phyloP scores from a whole-genome alignment of 176 grass and related monocot genomes.

The Ensete glaucum region DNA sequence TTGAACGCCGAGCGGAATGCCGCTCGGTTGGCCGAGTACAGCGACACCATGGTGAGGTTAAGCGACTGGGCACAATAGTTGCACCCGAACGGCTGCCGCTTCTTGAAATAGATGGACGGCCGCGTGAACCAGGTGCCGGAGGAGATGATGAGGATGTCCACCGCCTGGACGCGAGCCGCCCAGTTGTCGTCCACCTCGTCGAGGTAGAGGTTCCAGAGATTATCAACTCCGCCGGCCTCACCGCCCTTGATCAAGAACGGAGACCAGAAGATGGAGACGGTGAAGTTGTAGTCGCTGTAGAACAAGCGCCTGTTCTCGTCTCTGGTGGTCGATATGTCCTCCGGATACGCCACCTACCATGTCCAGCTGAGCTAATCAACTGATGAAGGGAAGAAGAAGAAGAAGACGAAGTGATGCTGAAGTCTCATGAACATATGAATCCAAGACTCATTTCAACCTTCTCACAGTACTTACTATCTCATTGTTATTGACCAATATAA shows the following conservation, averaged over 20 bases:
- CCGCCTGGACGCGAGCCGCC: slow-evolving; percentile 21
- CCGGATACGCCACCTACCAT: slow-evolving; percentile 5
- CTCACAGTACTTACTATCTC: no score
- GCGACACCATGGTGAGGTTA: slow-evolving; percentile 18
- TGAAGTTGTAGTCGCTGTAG: slow-evolving; percentile 44
- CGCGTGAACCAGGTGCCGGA: slow-evolving; percentile 55
- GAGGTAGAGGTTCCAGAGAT: slow-evolving; percentile 37
- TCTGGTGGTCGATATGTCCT: slow-evolving; percentile 26
- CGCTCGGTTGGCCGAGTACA: slow-evolving; percentile 21
- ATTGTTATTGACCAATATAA: no score
- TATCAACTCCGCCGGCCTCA: slow-evolving; percentile 3
- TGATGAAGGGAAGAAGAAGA: not conserved
- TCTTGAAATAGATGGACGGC: slow-evolving; percentile 33
- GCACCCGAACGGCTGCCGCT: slow-evolving; percentile 19
- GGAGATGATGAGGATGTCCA: slow-evolving; percentile 32
- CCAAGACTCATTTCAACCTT: no score
- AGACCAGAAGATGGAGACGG: slow-evolving; percentile 47
- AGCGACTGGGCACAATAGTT: slow-evolving; percentile 22
- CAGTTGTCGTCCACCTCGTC: slow-evolving; percentile 48
- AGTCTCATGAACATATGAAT: not conserved
- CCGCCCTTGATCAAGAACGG: slow-evolving; percentile 41
- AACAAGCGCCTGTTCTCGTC: slow-evolving; percentile 37
- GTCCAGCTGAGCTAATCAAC: not conserved
- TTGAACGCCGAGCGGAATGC: slow-evolving; percentile 41
- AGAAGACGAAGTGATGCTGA: not conserved